Base-by-base conservation (phyloP, 176 grass and related monocot species). In the Oryza meridionalis region DNA sequence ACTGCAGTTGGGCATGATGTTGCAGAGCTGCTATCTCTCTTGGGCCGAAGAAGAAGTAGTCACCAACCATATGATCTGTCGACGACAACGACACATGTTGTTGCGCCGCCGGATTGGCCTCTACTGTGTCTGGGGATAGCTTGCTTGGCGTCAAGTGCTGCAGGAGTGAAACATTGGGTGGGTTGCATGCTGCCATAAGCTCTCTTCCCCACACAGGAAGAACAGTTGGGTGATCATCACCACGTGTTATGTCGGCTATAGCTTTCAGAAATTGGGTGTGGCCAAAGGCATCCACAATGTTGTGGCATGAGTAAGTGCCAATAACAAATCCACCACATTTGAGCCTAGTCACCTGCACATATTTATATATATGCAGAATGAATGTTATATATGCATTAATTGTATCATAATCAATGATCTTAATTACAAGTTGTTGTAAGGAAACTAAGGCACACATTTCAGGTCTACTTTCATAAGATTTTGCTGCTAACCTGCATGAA, bases 321-420 rank as follows among this genome's bases (percentile, higher is more conserved):
- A 77, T 77, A 0, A 22, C 75, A 63, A 77, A 63, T 63, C 75
- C 75, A 0, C 75, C 75, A 0, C 75, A 62, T 9, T 16, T 62
- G 53, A 77, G 35, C 5, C 33, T 62, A 6, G 75, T 77, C 32
- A 77, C 75, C 74, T 77, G 7, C 32, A 10, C 45, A 32, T 32
- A 31, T 31, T 31, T 31, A 31, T 31, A 31, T 31, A 31, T 31
- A 67, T 5, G 0, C 19, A 19, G 50, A 53, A 53, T 15, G 16
- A 7, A 53, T 53, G 50, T 53, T 53, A 47, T 31, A 31, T 31
- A 31, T 32, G 66, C 15, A 12, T 29, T 31, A 31, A 31, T 31
- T 15, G 6, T 32, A 55, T 55, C 4, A 2, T 55, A 17, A 19
- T 7, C 51, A 55, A 55, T 19, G 0, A 55, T 19, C 51, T 55